Base-by-base conservation (phyloP, 2,329 filamentous ascomycete genomes). In the Diaporthe amygdali region DNA sequence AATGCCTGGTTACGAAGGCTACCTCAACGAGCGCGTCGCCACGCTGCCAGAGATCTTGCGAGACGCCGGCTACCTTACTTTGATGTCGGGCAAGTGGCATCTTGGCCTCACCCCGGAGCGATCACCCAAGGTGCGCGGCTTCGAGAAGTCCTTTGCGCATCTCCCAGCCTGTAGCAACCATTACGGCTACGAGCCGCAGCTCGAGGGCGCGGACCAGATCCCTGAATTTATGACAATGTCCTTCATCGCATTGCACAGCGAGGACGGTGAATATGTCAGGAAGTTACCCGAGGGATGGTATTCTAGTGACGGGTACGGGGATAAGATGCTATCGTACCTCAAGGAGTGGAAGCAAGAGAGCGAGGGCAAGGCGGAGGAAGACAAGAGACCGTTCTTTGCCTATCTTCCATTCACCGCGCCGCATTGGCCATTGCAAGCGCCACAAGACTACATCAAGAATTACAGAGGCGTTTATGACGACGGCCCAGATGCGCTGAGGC, bases 401-500 rank as follows among this genome's bases (percentile, higher is more conserved):
- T 91, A 90, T 76, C 81, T 89, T 2, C 88, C 89, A 1, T 91
- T 90, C 77, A 89, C 88, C 0, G 89, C 89, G 0, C 89, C 89
- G 2, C 89, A 91, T 74, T 91, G 89, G 89, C 89, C 89, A 2
- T 79, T 91, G 8, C 89, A 91, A 74, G 88, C 88, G 0, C 88
- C 89, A 0, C 78, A 82, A 64, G 84, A 89, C 71, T 85, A 86
- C 68, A 85, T 88, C 52, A 81, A 84, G 22, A 87, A 89, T 74
- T 91, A 91, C 78, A 83, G 83, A 17, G 89, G 89, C 22, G 80
- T 88, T 0, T 92, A 92, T 75, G 86, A 90, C 59, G 87, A 89
- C 5, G 90, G 90, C 0, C 89, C 90, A 0, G 87, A 90, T 25
- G 87, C 82, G 0, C 82, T 92, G 14, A 82, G 89, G 1, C 76